phyloP scores from a whole-genome alignment of 2,329 filamentous ascomycete species.

The Conoideocrella luteorostrata region DNA sequence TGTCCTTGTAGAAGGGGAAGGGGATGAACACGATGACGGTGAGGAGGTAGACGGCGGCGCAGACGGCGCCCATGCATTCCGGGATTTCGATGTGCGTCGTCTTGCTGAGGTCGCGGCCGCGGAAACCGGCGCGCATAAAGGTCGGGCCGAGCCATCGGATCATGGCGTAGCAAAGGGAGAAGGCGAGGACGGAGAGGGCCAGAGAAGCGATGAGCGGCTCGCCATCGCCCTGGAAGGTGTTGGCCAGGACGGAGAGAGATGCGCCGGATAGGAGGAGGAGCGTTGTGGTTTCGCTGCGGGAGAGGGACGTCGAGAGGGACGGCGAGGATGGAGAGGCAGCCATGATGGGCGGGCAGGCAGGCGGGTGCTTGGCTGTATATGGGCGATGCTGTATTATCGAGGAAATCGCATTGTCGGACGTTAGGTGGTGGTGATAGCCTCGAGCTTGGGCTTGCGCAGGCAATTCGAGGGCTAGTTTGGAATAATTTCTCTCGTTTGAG shows the following conservation, averaged over 20 bases:
- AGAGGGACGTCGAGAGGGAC: conserved; percentile 32
- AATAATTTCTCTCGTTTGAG: too few relatives aligned
- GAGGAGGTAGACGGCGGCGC: conserved; percentile 86
- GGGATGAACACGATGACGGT: conserved; percentile 88
- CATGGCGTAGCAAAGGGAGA: conserved; percentile 73
- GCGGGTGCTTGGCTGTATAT: too few relatives aligned
- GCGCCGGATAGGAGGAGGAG: conserved; percentile 59
- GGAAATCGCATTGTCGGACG: too few relatives aligned
- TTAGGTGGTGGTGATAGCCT: too few relatives aligned
- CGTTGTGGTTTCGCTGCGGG: conserved; percentile 44
- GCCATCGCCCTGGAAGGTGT: conserved; percentile 78
- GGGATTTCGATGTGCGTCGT: conserved; percentile 67
- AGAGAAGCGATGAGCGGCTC: conserved; percentile 85
- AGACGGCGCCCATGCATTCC: conserved; percentile 93
- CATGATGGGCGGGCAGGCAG: not conserved
- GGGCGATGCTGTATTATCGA: too few relatives aligned
- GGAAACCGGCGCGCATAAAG: conserved; percentile 83
- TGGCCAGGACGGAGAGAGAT: conserved; percentile 67
- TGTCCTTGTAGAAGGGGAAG: conserved; percentile 97
- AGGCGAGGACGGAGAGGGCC: conserved; percentile 79
- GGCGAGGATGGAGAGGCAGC: not conserved
- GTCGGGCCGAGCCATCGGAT: conserved; percentile 89
- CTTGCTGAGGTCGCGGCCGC: conserved; percentile 82
- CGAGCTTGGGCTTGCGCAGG: too few relatives aligned
- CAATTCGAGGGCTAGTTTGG: too few relatives aligned